These are phyloP conservation scores for Albophoma yamanashiensis DNA, from an alignment of 2,329 filamentous ascomycete species.

Conservation along the genomic window DNA sequence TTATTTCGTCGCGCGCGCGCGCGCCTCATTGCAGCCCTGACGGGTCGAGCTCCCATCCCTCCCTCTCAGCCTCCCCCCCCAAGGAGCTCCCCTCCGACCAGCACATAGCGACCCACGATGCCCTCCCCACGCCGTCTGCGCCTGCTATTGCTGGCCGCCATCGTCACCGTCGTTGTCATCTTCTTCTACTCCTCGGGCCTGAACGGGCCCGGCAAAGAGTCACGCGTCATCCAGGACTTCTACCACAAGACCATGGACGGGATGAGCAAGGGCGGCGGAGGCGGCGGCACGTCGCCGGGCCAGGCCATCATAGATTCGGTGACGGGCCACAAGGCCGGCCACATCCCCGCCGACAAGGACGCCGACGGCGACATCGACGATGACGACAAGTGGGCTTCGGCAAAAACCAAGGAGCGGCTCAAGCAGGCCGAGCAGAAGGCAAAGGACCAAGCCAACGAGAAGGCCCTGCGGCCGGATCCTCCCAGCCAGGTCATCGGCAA, in stretches of 20 bases:
- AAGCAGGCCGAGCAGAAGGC: constrained; percentile 59
- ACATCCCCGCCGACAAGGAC: constrained; percentile 36
- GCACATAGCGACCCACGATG: constrained; percentile 32
- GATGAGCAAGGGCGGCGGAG: constrained; percentile 27
- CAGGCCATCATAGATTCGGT: constrained; percentile 30
- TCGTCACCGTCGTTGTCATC: constrained; percentile 54
- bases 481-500: constrained; percentile 48
- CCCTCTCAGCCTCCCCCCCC: not conserved
- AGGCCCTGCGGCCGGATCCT: constrained; percentile 49
- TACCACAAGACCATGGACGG: constrained; percentile 50
- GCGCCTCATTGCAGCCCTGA: not conserved
- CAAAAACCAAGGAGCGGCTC: constrained; percentile 48
- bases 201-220: constrained; percentile 32
- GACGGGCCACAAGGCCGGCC: constrained; percentile 24
- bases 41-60: not conserved
- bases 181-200: constrained; percentile 63
- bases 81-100: not conserved
- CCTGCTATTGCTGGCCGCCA: constrained; percentile 51
- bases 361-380: constrained; percentile 45
- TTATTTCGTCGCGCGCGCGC: not conserved
- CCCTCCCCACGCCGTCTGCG: constrained; percentile 60
- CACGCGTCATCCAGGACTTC: constrained; percentile 38
- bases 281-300: constrained; percentile 11
- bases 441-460: constrained; percentile 58
- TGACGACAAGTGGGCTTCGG: constrained; percentile 40